Percentiles rank a stretch among this genome's conserved stretches.
phyloP scores from a whole-genome alignment of 148 eudicot genomes.

The Chenopodium formosanum region DNA sequence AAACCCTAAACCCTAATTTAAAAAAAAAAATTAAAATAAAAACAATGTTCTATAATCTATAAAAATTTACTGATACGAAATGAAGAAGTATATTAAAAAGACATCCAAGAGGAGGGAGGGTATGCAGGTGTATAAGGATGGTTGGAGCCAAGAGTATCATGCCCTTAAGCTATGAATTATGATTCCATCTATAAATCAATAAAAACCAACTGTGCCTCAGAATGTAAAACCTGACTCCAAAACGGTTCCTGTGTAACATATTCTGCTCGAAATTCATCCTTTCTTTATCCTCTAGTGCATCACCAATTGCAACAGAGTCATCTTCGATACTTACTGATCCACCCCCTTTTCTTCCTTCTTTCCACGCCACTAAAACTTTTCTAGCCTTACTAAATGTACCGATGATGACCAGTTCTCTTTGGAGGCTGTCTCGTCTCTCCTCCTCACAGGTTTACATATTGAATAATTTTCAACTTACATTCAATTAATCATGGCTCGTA shows the following conservation, averaged over 20 bases:
- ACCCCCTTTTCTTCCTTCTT: neutral
- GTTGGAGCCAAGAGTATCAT: neutral
- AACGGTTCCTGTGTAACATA: neutral
- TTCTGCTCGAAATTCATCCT: neutral
- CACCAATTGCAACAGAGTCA: neutral
- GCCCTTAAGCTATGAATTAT: no score
- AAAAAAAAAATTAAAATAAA: no score
- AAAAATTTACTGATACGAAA: neutral
- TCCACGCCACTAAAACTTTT: neutral
- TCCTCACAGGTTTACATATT: neutral
- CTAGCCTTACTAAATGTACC: neutral
- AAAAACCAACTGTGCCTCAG: neutral
- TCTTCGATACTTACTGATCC: neutral
- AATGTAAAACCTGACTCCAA: neutral
- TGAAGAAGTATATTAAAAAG: no score
- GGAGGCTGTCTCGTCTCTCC: neutral
- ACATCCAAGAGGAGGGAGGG: neutral
- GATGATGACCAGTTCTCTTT: neutral
- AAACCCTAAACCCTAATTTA: no score
- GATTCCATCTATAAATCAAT: no score
- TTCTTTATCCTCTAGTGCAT: neutral
- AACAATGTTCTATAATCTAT: neutral
- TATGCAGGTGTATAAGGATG: neutral
- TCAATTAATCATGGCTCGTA: no score
- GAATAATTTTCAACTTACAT: neutral